Percentiles rank a stretch among this genome's conserved stretches.
Evolutionary conservation across 805 yeast genomes (phyloP).

Genomic region (Yarrowia divulgata): DNA sequence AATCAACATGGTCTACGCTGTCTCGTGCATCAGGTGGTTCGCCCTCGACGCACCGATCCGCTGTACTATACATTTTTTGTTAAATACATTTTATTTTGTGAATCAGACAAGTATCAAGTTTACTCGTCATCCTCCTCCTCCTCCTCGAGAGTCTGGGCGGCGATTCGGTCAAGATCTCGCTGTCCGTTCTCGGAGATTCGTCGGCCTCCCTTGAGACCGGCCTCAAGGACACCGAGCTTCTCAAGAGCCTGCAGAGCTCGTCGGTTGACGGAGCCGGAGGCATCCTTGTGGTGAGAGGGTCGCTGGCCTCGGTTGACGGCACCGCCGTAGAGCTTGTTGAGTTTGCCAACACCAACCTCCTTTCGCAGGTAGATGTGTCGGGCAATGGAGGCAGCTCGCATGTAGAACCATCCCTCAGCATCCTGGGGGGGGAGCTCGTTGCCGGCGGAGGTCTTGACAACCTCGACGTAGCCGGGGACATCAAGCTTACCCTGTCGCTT

Average conservation of each 20-base stretch:
- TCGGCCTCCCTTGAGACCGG: conserved; percentile 98
- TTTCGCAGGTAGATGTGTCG: conserved; percentile 99
- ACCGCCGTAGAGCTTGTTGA: conserved; percentile 99
- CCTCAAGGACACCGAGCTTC: conserved; percentile 96
- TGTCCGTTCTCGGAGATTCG: conserved; percentile 99
- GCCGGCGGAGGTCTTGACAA: conserved; percentile 98
- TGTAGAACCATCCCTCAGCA: conserved; percentile 99
- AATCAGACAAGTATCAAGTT: conserved; percentile 1
- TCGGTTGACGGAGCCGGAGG: conserved; percentile 99
- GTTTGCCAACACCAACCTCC: conserved; percentile 98
- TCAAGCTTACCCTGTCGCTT: conserved; percentile 99
- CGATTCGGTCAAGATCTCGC: conserved; percentile 99
- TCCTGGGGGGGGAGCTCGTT: conserved; percentile 99
- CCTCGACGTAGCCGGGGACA: conserved; percentile 99
- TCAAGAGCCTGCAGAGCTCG: conserved; percentile 96
- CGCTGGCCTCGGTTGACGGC: conserved; percentile 98
- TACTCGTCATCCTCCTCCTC: conserved; percentile 68
- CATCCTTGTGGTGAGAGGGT: conserved; percentile 98
- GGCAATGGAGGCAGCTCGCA: conserved; percentile 99
- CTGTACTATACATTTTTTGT: conserved; percentile 34
- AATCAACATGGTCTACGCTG: too few species aligned
- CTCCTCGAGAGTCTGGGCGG: conserved; percentile 96
- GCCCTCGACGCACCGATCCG: not conserved
- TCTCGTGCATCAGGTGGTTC: not conserved
- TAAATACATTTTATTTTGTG: conserved; percentile 37